These are phyloP conservation scores for Cordyceps javanica DNA, from an alignment of 2,329 filamentous ascomycete species.

Conservation along the genomic window DNA sequence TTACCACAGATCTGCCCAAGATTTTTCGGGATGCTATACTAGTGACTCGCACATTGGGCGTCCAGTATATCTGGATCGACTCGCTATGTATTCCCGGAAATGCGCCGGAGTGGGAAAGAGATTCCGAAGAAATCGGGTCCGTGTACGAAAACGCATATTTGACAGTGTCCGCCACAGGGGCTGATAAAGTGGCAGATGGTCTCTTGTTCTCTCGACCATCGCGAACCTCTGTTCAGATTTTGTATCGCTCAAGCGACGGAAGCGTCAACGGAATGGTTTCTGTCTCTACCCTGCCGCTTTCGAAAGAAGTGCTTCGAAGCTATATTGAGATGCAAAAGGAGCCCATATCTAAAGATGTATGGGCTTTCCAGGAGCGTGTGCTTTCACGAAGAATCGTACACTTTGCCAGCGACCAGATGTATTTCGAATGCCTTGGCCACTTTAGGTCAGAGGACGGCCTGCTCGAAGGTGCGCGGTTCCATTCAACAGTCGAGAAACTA, in stretches of 20 bases:
- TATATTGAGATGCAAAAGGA: neutral
- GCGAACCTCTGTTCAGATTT: neutral
- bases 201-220: neutral
- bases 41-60: conserved; percentile 2
- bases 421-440: neutral
- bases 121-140: neutral
- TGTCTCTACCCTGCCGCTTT: neutral
- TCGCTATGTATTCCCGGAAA: conserved; percentile 6
- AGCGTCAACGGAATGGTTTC: neutral
- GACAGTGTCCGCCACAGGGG: neutral
- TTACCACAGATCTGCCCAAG: neutral
- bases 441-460: conserved; percentile 7
- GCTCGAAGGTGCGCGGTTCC: neutral
- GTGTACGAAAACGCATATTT: conserved; percentile 6
- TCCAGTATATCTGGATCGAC: conserved; percentile 11
- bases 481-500: neutral
- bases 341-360: neutral
- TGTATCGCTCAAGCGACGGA: neutral
- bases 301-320: neutral
- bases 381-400: conserved; percentile 5
- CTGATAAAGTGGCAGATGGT: neutral
- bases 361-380: conserved; percentile 11
- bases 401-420: conserved; percentile 10
- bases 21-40: conserved; percentile 9
- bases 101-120: neutral